These are phyloP conservation scores for Symbiodinium pilosum DNA, from an alignment of 73 alveolate genomes.

Conservation along the genomic window DNA sequence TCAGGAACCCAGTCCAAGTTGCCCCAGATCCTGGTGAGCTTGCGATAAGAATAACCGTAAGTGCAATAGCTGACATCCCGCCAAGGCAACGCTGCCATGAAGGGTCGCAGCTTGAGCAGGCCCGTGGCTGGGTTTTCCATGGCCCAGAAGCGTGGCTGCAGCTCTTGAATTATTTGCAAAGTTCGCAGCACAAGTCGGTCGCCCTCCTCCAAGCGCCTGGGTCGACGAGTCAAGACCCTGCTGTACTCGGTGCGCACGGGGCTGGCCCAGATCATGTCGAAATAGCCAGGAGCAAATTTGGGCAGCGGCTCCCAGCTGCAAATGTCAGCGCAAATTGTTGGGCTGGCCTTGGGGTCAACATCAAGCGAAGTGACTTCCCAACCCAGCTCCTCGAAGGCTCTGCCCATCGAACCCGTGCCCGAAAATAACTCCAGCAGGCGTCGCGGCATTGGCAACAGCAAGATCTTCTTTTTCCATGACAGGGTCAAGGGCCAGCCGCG, in stretches of 20 bases:
- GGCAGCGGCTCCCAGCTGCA: neutral
- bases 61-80: conserved; percentile 1
- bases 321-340: neutral
- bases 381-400: neutral
- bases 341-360: neutral
- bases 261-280: neutral
- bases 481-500: neutral
- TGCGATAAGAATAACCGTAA: neutral
- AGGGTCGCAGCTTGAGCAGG: neutral
- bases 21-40: neutral
- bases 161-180: neutral
- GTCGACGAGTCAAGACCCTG: neutral
- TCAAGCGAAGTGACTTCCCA: neutral
- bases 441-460: neutral
- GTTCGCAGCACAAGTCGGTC: neutral
- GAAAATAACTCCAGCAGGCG: neutral
- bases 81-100: neutral
- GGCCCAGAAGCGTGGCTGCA: neutral
- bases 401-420: neutral
- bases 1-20: neutral
- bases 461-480: neutral
- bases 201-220: neutral
- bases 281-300: neutral
- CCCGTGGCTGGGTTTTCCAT: neutral
- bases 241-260: neutral